Evolutionary conservation across 2,329 filamentous ascomycete species (phyloP).

Genomic region (Fusarium multiceps): DNA sequence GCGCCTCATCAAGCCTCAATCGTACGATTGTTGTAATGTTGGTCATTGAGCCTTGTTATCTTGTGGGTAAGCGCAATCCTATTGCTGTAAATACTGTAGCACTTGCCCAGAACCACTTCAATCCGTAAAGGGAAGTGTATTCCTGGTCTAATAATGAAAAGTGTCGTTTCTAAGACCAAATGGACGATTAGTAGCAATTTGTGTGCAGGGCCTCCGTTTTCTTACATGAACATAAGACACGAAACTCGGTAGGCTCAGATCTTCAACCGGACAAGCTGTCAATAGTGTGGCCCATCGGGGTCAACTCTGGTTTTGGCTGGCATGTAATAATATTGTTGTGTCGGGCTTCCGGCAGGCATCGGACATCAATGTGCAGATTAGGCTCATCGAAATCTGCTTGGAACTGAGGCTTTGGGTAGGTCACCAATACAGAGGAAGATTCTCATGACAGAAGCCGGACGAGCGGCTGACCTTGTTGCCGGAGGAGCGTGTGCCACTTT

Average conservation of each 20-base stretch:
- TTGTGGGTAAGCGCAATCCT: not conserved
- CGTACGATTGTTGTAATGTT: slow-evolving; percentile 33
- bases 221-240: not conserved
- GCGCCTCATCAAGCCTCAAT: slow-evolving; percentile 24
- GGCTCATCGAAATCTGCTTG: not conserved
- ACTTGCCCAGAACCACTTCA: not conserved
- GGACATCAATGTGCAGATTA: not conserved
- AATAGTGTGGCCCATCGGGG: not conserved
- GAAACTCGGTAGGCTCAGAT: not conserved
- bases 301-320: not conserved
- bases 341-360: not conserved
- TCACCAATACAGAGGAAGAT: not conserved
- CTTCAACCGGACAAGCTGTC: not conserved
- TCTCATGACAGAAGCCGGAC: not conserved
- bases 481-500: not conserved
- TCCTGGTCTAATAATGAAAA: not conserved
- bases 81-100: not conserved
- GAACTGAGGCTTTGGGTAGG: not conserved
- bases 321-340: not conserved
- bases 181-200: not conserved
- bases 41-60: not conserved
- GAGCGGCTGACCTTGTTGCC: not conserved
- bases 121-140: not conserved
- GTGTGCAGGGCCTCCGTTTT: not conserved
- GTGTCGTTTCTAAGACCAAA: not conserved